phyloP scores from a whole-genome alignment of 768 basidiomycete species.

The Phanerodontia chrysosporium region DNA sequence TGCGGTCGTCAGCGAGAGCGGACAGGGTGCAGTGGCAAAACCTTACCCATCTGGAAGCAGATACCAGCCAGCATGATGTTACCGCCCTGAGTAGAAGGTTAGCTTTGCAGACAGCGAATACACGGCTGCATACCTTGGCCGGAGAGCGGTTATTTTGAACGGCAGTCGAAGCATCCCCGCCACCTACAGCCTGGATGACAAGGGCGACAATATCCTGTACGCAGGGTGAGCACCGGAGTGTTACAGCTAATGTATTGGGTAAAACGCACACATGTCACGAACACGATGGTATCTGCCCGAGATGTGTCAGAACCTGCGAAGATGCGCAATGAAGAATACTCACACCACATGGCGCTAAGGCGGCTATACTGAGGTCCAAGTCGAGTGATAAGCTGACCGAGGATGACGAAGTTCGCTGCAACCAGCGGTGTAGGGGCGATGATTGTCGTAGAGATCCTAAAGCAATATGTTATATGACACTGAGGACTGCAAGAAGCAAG shows the following conservation, averaged over 20 bases:
- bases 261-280: slow-evolving; percentile 31
- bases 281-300: slow-evolving; percentile 37
- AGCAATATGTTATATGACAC: not conserved
- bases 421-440: slow-evolving; percentile 52
- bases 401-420: slow-evolving; percentile 56
- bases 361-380: slow-evolving; percentile 45
- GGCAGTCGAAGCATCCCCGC: slow-evolving; percentile 41
- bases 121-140: slow-evolving; percentile 1
- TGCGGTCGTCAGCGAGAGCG: not conserved
- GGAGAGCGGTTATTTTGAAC: slow-evolving; percentile 15
- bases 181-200: slow-evolving; percentile 60
- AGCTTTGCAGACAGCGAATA: too few species aligned
- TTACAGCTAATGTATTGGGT: not conserved
- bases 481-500: not conserved
- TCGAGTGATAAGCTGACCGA: slow-evolving; percentile 42
- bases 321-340: slow-evolving; percentile 17
- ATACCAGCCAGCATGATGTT: slow-evolving; percentile 43
- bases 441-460: slow-evolving; percentile 46
- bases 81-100: too few species aligned
- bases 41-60: slow-evolving; percentile 33
- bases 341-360: slow-evolving; percentile 38
- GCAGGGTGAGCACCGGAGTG: not conserved
- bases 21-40: not conserved
- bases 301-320: not conserved
- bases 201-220: slow-evolving; percentile 52